Percentiles rank a stretch among this genome's conserved stretches.
Conservation (phyloP, 1,139 yeast genomes). For the Taphrina betulina region DNA sequence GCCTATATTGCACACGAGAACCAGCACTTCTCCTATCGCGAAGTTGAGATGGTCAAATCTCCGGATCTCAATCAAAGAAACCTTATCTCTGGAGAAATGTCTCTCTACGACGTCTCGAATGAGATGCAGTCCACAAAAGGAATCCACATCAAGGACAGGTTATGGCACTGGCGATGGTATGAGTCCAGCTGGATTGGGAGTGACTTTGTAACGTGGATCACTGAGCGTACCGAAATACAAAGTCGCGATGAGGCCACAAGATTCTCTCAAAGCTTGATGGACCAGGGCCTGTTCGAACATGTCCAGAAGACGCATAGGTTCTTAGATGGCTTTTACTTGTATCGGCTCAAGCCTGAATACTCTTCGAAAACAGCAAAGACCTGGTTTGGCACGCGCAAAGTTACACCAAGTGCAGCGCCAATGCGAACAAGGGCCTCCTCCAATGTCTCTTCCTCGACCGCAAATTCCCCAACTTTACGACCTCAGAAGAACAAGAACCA, state of each 20-base stretch:
- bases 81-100: constrained; percentile 44
- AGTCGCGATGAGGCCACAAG: constrained; percentile 77
- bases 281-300: constrained; percentile 67
- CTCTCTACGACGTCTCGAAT: constrained; percentile 52
- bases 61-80: constrained; percentile 8
- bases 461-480: constrained; percentile 5
- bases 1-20: constrained; percentile 59
- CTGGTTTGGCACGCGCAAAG: constrained; percentile 35
- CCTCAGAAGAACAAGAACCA: constrained; percentile 7
- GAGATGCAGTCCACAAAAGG: constrained; percentile 66
- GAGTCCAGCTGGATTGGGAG: constrained; percentile 78
- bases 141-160: constrained; percentile 66
- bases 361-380: constrained; percentile 39
- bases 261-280: constrained; percentile 76
- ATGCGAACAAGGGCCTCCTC: constrained; percentile 17
- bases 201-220: constrained; percentile 81
- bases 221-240: constrained; percentile 73
- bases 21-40: constrained; percentile 31
- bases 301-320: constrained; percentile 81
- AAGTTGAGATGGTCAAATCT: not conserved
- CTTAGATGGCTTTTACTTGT: constrained; percentile 89
- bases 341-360: constrained; percentile 64
- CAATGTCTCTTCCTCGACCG: constrained; percentile 13
- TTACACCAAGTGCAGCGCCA: constrained; percentile 16
- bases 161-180: constrained; percentile 87